A percentile compares a stretch with the other conserved stretches of the same genome.
Evolutionary conservation across 257 asterid genomes (phyloP).

Genomic region (Prunella vulgaris): DNA sequence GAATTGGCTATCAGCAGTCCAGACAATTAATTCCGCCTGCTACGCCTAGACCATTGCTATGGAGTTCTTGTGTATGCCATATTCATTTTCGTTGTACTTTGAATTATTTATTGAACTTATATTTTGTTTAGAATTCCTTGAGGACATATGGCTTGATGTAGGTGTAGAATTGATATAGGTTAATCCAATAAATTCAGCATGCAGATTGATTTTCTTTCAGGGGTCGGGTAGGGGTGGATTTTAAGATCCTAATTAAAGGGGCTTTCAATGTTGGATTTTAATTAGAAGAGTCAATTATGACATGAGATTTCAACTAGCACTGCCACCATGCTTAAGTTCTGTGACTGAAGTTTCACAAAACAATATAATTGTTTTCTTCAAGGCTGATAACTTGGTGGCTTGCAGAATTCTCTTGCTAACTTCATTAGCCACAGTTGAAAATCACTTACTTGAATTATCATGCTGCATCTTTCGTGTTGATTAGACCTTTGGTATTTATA

Average conservation of each 20-base stretch:
- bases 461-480: background rate
- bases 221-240: background rate
- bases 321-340: background rate
- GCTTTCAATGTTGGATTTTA: background rate
- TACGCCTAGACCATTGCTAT: slow-evolving; percentile 62
- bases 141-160: background rate
- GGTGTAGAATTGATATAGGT: no score
- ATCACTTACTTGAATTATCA: background rate
- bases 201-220: background rate
- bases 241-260: background rate
- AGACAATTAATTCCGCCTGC: slow-evolving; percentile 77
- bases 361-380: background rate
- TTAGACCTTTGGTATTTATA: background rate
- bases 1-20: slow-evolving; percentile 81
- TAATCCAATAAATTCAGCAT: background rate
- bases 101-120: background rate
- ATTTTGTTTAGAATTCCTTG: background rate
- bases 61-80: background rate
- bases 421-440: background rate
- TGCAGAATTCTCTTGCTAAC: background rate
- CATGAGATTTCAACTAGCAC: background rate
- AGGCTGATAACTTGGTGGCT: background rate
- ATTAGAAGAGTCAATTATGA: background rate
- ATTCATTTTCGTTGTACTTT: background rate
- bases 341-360: background rate